Evolutionary conservation across 148 eudicot genomes (phyloP), one percentile per base, ranked within the genome.

Genomic region (Rhododendron williamsianum): DNA sequence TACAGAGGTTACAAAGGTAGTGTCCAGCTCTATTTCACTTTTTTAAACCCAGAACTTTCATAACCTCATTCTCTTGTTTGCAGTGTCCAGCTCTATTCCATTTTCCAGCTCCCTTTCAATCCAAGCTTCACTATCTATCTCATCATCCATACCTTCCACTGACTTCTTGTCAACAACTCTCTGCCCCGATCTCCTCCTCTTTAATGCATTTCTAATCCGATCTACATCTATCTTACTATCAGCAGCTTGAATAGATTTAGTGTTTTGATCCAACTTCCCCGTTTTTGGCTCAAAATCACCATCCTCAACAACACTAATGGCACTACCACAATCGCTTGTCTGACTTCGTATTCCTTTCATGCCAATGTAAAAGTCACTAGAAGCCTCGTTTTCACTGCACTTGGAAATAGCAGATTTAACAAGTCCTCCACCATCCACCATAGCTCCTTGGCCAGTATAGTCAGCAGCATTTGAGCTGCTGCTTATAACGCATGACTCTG

Each of bases 21-120:
- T 79, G 41, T 85, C 87, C 16, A 80, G 81, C 87, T 89, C 91
- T 71, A 92, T 86, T 9, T 91, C 96, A 77, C 85, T 87, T 85
- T 94, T 18, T 56, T 16, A 1, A 56, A 54, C 46, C 82, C 49
- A 82, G 35, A 60, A 38, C 46, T 80, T 71, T 84, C 83, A 86
- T n/a, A 67, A 6, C 80, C 81, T 89, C 79, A 69, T 88, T 48
- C 27, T 84, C 89, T 90, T 90, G 23, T 71, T 85, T 41, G 82
- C 82, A 88, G 91, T 81, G 43, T 84, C 86, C 13, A 80, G 82
- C 87, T 89, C 92, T 80, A 92, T 86, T 12, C 91, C 96, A 80
- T 86, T 88, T 86, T 94, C 96, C 30, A 94, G 84, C 87, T 94
- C 94, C 65, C 88, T 91, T 88, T 92, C 93, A 69, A 91, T 92